phyloP scores from a whole-genome alignment of 2,329 filamentous ascomycete genomes.

The Ophiostoma populinum region DNA sequence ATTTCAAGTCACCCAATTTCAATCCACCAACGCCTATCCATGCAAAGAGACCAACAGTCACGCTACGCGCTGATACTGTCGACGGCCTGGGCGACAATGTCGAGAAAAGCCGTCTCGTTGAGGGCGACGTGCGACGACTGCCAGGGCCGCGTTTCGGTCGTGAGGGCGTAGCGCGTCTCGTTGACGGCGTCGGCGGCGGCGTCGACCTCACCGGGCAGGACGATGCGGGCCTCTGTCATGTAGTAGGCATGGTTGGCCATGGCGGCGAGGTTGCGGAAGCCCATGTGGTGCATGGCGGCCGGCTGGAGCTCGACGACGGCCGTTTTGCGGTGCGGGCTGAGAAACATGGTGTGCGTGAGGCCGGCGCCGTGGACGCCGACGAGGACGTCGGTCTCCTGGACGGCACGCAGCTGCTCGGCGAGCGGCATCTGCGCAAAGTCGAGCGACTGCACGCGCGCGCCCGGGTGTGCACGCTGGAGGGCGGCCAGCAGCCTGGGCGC shows the following conservation, averaged over 20 bases:
- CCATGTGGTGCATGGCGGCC: constrained; percentile 17
- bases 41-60: no score
- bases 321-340: constrained; percentile 15
- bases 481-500: constrained; percentile 14
- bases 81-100: no score
- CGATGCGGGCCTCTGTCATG: constrained; percentile 16
- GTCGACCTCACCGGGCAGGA: neutral
- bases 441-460: constrained; percentile 11
- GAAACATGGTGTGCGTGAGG: constrained; percentile 24
- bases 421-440: constrained; percentile 24
- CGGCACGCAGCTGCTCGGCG: constrained; percentile 19
- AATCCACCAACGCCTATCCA: no score
- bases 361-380: constrained; percentile 27
- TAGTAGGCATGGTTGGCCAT: constrained; percentile 22
- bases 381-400: constrained; percentile 22
- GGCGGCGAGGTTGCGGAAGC: constrained; percentile 25
- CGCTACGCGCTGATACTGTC: no score
- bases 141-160: no score
- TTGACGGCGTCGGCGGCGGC: no score
- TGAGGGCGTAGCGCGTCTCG: no score
- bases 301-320: constrained; percentile 27
- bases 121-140: no score
- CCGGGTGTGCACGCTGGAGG: neutral
- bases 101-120: no score
- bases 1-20: no score